Evolutionary conservation across 2,329 filamentous ascomycete species (phyloP).

Genomic region (Diaporthe batatas): DNA sequence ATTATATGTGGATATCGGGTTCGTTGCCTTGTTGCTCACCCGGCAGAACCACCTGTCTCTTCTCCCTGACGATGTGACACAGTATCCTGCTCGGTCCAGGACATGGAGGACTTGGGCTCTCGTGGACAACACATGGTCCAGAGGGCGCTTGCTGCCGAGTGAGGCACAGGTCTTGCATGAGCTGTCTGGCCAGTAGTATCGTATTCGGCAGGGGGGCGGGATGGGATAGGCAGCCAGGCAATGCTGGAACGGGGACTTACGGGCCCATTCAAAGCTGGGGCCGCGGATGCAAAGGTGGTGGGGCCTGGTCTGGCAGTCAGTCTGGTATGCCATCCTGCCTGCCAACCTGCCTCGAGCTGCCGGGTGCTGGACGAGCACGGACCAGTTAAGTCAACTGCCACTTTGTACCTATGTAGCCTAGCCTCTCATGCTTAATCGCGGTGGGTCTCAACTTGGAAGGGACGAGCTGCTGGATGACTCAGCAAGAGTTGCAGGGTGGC

Average conservation of each 20-base stretch:
- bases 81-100: not conserved
- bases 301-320: not conserved
- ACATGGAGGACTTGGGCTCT: not conserved
- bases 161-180: conserved; percentile 16
- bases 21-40: not conserved
- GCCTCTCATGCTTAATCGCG: no score
- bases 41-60: not conserved
- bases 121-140: not conserved
- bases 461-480: conserved; percentile 8
- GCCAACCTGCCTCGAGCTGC: not conserved
- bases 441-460: not conserved
- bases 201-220: conserved; percentile 4
- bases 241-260: conserved; percentile 23
- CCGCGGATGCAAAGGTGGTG: conserved; percentile 16
- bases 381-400: conserved; percentile 34
- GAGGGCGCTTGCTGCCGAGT: not conserved
- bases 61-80: not conserved
- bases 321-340: no score
- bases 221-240: not conserved
- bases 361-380: conserved; percentile 6
- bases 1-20: conserved; percentile 1
- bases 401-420: no score
- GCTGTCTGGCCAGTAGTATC: conserved; percentile 4
- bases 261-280: conserved; percentile 24
- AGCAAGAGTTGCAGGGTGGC: conserved; percentile 33